Evolutionary conservation across 495 filamentous ascomycete species (phyloP).

Genomic region (Penicillium coffeae): DNA sequence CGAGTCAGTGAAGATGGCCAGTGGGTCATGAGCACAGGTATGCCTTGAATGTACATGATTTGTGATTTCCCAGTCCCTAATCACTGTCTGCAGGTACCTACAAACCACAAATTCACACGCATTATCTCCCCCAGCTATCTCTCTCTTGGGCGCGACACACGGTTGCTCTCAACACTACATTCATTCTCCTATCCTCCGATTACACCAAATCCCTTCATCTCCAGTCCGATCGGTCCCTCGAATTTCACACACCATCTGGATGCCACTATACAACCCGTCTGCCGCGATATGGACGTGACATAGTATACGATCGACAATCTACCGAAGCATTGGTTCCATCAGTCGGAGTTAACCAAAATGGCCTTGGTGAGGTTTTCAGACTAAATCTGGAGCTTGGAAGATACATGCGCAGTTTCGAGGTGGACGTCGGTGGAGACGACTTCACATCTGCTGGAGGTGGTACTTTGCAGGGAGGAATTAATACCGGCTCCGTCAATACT

Average conservation of each 20-base stretch:
- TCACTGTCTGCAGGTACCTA: conserved; percentile 57
- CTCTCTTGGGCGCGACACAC: conserved; percentile 93
- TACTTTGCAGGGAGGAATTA: conserved; percentile 77
- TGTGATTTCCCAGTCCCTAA: neutral
- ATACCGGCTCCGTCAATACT: conserved; percentile 80
- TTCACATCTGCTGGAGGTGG: conserved; percentile 56
- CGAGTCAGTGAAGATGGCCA: conserved; percentile 92
- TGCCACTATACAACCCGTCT: conserved; percentile 84
- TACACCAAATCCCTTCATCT: conserved; percentile 94
- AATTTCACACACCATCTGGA: conserved; percentile 90
- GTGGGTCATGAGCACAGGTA: conserved; percentile 97
- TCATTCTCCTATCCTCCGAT: conserved; percentile 85
- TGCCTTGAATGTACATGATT: conserved; percentile 15
- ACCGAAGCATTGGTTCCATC: conserved; percentile 85
- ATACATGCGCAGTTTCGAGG: conserved; percentile 76
- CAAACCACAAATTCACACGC: conserved; percentile 96
- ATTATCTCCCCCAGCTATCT: conserved; percentile 88
- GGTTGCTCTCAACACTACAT: conserved; percentile 87
- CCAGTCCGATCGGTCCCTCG: conserved; percentile 83
- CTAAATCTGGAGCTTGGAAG: conserved; percentile 87
- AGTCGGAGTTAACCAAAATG: conserved; percentile 80
- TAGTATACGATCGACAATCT: conserved; percentile 78
- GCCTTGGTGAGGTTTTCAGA: conserved; percentile 85
- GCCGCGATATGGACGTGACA: conserved; percentile 86
- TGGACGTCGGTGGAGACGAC: conserved; percentile 85